phyloP scores from a whole-genome alignment of 257 asterid species.

The Ilex aquifolium region DNA sequence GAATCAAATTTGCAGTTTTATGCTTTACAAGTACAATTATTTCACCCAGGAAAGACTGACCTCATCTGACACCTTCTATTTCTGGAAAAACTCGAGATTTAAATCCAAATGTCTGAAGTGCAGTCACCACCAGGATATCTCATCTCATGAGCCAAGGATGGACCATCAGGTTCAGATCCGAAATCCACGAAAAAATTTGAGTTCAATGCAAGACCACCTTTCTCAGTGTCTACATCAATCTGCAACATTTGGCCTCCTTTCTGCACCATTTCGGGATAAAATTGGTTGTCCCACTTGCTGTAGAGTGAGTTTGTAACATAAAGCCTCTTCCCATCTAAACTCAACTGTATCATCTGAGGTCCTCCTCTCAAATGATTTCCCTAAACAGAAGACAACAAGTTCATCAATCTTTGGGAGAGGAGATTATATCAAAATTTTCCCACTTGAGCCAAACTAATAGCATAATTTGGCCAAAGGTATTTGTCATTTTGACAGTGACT shows the following conservation, averaged over 20 bases:
- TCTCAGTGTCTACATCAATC: slow-evolving; percentile 64
- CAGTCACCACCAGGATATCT: slow-evolving; percentile 99
- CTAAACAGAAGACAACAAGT: slow-evolving; percentile 15
- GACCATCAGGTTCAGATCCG: slow-evolving; percentile 83
- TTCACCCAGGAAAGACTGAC: too few species aligned
- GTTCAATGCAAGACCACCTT: slow-evolving; percentile 79
- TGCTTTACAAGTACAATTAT: too few species aligned
- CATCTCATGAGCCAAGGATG: slow-evolving; percentile 95
- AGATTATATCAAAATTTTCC: too few species aligned
- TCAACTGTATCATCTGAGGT: slow-evolving; percentile 97
- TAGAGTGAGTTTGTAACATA: slow-evolving; percentile 83
- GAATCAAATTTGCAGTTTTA: too few species aligned
- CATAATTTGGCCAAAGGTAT: too few species aligned
- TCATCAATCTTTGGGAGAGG: too few species aligned
- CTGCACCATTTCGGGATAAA: slow-evolving; percentile 75
- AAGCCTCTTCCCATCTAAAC: slow-evolving; percentile 85
- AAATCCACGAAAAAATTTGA: slow-evolving; percentile 73
- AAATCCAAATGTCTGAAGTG: slow-evolving; percentile 95
- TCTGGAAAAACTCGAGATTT: slow-evolving; percentile 1
- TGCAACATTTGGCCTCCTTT: slow-evolving; percentile 83
- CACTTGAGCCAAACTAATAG: too few species aligned
- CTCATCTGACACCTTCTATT: background rate
- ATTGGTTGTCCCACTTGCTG: slow-evolving; percentile 89
- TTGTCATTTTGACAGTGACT: too few species aligned
- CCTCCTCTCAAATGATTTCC: slow-evolving; percentile 84